These are phyloP conservation scores for Gremmenia infestans DNA, from an alignment of 2,329 filamentous ascomycete species.

Conservation along the genomic window DNA sequence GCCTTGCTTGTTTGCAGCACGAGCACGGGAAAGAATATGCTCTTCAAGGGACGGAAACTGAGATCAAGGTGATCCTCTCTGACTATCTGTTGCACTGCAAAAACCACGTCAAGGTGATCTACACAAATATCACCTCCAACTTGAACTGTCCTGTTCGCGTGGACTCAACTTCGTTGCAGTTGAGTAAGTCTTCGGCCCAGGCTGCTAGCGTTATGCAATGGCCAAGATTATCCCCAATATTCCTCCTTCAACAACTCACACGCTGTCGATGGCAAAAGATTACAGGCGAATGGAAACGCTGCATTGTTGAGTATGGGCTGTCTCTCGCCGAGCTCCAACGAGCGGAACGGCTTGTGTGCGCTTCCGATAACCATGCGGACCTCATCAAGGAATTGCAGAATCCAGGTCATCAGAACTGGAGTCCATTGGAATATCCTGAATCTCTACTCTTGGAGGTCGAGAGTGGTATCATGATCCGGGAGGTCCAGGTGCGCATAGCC, in stretches of 20 bases:
- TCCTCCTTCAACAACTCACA: neutral
- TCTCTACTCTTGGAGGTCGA: conserved; percentile 62
- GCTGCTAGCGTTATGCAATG: neutral
- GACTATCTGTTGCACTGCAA: neutral
- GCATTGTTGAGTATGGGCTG: conserved; percentile 16
- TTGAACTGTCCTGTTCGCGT: neutral
- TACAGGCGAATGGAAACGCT: conserved; percentile 11
- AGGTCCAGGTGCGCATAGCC: conserved; percentile 46
- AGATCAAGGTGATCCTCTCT: neutral
- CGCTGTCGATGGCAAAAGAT: neutral
- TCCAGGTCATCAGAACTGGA: conserved; percentile 51
- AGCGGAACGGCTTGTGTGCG: conserved; percentile 34
- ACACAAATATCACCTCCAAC: neutral
- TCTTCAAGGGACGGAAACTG: too few species aligned
- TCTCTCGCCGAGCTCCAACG: conserved; percentile 15
- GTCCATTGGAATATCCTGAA: conserved; percentile 48
- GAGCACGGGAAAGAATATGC: neutral
- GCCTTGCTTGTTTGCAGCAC: conserved; percentile 2
- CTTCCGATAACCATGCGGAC: conserved; percentile 25
- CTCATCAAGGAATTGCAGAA: conserved; percentile 43
- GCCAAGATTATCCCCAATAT: neutral
- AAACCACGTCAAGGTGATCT: neutral
- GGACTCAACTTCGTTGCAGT: neutral
- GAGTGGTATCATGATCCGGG: conserved; percentile 54
- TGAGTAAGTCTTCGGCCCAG: neutral